Conservation (phyloP, 352 stramenopile genomes). For the Globisporangium echinulatum region DNA sequence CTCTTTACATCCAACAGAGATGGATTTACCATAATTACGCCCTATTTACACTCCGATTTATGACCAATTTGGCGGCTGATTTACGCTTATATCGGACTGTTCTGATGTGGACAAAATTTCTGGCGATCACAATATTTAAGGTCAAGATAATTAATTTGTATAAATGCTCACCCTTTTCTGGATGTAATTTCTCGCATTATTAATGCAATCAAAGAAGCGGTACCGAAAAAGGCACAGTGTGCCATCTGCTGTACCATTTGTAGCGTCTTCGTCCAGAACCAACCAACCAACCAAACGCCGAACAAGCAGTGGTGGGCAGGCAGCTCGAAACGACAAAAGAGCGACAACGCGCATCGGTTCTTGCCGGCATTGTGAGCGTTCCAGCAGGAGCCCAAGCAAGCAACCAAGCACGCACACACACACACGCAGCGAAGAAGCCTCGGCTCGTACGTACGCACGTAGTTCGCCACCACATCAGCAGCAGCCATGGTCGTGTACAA, state of each 20-base stretch:
- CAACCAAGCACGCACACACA: constrained; percentile 1
- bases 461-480: background rate
- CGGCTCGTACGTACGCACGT: background rate
- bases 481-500: constrained; percentile 97
- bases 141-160: too few relatives aligned
- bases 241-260: constrained; percentile 1
- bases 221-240: background rate
- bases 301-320: constrained; percentile 3
- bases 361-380: constrained; percentile 15
- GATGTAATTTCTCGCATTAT: too few relatives aligned
- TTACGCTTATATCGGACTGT: too few relatives aligned
- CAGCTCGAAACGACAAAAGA: constrained; percentile 17
- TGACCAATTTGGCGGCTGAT: too few relatives aligned
- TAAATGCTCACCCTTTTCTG: too few relatives aligned
- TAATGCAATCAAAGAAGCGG: background rate
- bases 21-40: too few relatives aligned
- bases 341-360: background rate
- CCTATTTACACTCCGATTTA: too few relatives aligned
- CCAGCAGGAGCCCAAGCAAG: constrained; percentile 8
- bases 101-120: too few relatives aligned
- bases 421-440: background rate
- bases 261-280: constrained; percentile 19
- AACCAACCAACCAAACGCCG: constrained; percentile 22
- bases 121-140: too few relatives aligned
- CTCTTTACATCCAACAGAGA: too few relatives aligned